phyloP scores from a whole-genome alignment of 2,329 filamentous ascomycete genomes.

The Bipolaris cookei region DNA sequence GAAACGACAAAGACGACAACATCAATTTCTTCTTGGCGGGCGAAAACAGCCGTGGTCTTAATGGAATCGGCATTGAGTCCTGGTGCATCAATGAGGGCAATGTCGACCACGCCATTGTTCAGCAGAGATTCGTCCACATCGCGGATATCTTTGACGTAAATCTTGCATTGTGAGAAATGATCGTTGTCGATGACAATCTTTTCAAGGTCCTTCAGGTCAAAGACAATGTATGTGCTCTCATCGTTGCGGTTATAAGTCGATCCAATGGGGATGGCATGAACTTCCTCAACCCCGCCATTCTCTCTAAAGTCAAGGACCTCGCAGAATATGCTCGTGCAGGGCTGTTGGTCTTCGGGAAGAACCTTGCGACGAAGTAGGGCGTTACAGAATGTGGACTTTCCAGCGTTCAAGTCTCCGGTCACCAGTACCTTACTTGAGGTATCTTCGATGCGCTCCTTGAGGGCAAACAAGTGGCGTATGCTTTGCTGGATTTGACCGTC shows the following conservation, averaged over 20 bases:
- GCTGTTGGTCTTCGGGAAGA: conserved; percentile 94
- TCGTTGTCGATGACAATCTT: conserved; percentile 88
- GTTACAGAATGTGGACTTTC: conserved; percentile 99
- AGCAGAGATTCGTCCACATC: conserved; percentile 90
- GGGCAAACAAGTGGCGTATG: conserved; percentile 83
- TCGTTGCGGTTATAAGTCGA: conserved; percentile 83
- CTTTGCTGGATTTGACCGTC: conserved; percentile 95
- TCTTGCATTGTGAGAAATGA: conserved; percentile 91
- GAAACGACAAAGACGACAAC: conserved; percentile 98
- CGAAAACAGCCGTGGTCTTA: conserved; percentile 96
- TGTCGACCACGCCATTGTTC: conserved; percentile 97
- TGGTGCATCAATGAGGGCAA: conserved; percentile 94
- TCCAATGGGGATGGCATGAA: conserved; percentile 90
- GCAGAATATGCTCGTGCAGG: conserved; percentile 97
- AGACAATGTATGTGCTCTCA: conserved; percentile 93
- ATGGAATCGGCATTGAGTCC: conserved; percentile 95
- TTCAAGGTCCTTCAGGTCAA: conserved; percentile 77
- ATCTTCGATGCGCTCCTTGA: conserved; percentile 94
- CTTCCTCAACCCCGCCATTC: conserved; percentile 90
- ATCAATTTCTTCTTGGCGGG: conserved; percentile 96
- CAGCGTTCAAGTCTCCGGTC: conserved; percentile 94
- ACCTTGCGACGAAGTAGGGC: conserved; percentile 92
- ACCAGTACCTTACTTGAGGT: conserved; percentile 96
- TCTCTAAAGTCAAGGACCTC: conserved; percentile 92
- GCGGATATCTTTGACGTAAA: conserved; percentile 91